Evolutionary conservation across 495 filamentous ascomycete genomes (phyloP).

Genomic region (Penicillium alfredii): DNA sequence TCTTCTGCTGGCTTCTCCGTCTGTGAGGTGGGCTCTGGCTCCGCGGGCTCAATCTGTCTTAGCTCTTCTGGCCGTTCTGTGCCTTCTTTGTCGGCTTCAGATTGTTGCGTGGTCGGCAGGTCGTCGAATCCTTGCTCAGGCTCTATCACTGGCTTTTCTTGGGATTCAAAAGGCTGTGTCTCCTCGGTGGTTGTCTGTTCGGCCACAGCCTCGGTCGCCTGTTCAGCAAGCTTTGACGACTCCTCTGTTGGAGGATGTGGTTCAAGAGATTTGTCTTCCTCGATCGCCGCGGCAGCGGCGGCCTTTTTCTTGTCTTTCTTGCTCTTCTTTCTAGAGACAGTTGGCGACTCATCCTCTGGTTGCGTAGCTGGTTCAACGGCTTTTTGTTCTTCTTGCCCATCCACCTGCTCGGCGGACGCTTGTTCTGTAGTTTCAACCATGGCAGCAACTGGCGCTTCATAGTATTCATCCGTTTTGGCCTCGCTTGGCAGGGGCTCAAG

Average conservation of each 20-base stretch:
- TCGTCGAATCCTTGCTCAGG: conserved; percentile 1
- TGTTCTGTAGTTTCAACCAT: too few species aligned
- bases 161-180: background rate
- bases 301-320: conserved; percentile 21
- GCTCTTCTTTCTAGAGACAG: conserved; percentile 25
- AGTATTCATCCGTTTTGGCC: background rate
- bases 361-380: conserved; percentile 14
- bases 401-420: background rate
- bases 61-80: background rate
- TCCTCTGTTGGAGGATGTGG: conserved; percentile 5
- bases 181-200: conserved; percentile 1
- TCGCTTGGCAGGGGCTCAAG: background rate
- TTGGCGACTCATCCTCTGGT: conserved; percentile 1
- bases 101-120: conserved; percentile 1
- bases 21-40: background rate
- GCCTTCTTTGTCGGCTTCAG: conserved; percentile 1
- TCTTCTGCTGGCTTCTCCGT: conserved; percentile 3
- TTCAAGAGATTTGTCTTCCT: conserved; percentile 8
- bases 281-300: conserved; percentile 5
- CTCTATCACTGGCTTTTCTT: background rate
- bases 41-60: background rate
- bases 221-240: background rate
- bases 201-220: background rate
- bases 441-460: too few species aligned
- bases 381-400: conserved; percentile 9